Conservation (phyloP, 202 grass and related monocot species). For the Bolboschoenoplectus hybrid region DNA sequence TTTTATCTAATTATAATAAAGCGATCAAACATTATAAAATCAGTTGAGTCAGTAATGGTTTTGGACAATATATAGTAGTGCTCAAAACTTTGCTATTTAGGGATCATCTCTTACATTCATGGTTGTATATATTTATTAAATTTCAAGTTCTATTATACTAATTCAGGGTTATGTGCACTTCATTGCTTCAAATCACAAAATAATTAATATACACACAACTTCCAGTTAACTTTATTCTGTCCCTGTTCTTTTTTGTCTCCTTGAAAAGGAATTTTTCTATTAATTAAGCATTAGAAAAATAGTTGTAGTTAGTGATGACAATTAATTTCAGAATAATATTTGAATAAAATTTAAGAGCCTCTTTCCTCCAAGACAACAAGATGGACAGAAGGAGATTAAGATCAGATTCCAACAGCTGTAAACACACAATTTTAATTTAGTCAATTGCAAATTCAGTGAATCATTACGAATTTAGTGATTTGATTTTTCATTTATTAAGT, state of each 20-base stretch:
- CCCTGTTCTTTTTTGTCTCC: constrained; percentile 24
- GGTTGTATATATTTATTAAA: not conserved
- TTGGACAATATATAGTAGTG: not conserved
- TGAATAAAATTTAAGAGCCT: not conserved
- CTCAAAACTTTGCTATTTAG: not conserved
- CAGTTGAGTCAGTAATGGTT: constrained; percentile 17
- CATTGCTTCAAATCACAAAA: constrained; percentile 27
- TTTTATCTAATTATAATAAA: constrained; percentile 10
- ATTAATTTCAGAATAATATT: not conserved
- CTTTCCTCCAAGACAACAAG: not conserved
- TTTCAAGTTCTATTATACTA: constrained; percentile 4
- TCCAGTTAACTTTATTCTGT: constrained; percentile 11
- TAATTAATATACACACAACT: not conserved
- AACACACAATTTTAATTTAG: not conserved
- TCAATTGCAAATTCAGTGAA: constrained; percentile 18
- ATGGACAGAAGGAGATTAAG: not conserved
- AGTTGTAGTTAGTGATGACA: not conserved
- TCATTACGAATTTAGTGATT: not conserved
- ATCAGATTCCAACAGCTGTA: constrained; percentile 26
- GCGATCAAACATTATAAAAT: not conserved
- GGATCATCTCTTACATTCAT: constrained; percentile 1
- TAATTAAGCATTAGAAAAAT: constrained; percentile 11
- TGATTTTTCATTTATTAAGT: not conserved
- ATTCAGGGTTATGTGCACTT: constrained; percentile 27
- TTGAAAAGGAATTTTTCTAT: not conserved